A percentile compares a stretch with the other conserved stretches of the same genome.
Conservation (phyloP, 495 filamentous ascomycete genomes). For the Aspergillus leporis region DNA sequence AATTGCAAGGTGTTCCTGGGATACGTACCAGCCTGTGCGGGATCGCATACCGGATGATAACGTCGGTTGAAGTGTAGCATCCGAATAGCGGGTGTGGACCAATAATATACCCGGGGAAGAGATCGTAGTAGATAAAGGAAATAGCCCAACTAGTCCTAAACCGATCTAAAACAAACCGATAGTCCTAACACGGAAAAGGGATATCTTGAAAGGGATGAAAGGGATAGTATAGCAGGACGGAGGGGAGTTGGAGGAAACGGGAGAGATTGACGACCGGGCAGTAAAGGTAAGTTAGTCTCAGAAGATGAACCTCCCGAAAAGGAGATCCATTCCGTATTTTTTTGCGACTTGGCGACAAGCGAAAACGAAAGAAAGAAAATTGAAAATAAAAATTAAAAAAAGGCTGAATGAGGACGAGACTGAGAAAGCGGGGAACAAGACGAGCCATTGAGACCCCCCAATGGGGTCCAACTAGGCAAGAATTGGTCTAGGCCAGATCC, state of each 20-base stretch:
- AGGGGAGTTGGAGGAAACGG: neutral
- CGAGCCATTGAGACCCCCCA: neutral
- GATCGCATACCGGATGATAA: conserved; percentile 49
- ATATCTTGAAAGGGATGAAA: conserved; percentile 4
- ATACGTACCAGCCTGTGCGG: conserved; percentile 51
- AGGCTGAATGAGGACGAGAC: neutral
- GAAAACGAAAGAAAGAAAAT: neutral
- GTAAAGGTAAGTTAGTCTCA: neutral
- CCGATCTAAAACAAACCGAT: neutral
- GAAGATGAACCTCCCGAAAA: neutral
- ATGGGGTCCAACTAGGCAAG: conserved; percentile 3
- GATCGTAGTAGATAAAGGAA: conserved; percentile 1
- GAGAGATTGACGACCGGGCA: conserved; percentile 1
- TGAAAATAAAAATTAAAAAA: neutral
- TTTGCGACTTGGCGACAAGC: conserved; percentile 4
- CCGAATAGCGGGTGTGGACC: conserved; percentile 18
- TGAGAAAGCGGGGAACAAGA: conserved; percentile 3
- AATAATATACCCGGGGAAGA: conserved; percentile 11
- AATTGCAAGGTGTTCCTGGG: neutral
- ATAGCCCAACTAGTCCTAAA: conserved; percentile 11
- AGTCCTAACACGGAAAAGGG: conserved; percentile 8
- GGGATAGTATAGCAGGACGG: neutral
- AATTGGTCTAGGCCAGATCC: neutral
- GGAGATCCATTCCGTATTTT: conserved; percentile 2
- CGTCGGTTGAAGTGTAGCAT: conserved; percentile 35